Conservation (phyloP, 805 yeast genomes). For the Deakozyma indianensis region DNA sequence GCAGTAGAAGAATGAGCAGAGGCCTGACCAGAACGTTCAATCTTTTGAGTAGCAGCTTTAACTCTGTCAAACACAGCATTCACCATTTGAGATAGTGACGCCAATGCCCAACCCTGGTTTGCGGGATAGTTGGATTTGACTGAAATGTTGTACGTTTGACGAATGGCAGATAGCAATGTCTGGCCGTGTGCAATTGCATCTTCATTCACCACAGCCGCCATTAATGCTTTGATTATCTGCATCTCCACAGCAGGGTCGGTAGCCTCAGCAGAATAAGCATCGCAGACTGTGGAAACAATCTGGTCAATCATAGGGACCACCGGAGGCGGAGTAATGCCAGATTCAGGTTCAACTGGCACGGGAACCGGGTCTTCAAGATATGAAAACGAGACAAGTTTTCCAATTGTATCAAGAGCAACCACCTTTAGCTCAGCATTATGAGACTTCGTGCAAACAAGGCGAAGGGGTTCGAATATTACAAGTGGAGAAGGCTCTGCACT, state of each 20-base stretch:
- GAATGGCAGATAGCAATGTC: slow-evolving; percentile 71
- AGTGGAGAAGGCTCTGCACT: slow-evolving; percentile 28
- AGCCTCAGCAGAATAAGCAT: slow-evolving; percentile 82
- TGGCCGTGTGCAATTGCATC: slow-evolving; percentile 82
- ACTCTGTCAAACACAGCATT: slow-evolving; percentile 71
- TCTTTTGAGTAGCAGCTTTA: slow-evolving; percentile 13
- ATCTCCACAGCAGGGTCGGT: slow-evolving; percentile 81
- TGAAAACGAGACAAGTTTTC: slow-evolving; percentile 79
- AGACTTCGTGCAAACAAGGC: slow-evolving; percentile 54
- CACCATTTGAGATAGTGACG: slow-evolving; percentile 82
- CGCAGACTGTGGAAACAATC: slow-evolving; percentile 70
- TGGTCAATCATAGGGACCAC: slow-evolving; percentile 56
- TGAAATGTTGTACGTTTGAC: slow-evolving; percentile 88
- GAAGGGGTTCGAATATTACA: slow-evolving; percentile 64
- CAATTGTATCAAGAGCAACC: slow-evolving; percentile 68
- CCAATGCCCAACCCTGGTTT: slow-evolving; percentile 92
- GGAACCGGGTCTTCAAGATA: slow-evolving; percentile 35
- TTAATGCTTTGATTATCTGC: slow-evolving; percentile 83
- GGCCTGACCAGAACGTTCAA: not conserved
- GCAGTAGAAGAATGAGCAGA: not conserved
- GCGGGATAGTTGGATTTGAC: slow-evolving; percentile 66
- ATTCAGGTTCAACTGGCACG: slow-evolving; percentile 20
- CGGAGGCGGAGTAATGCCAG: slow-evolving; percentile 37
- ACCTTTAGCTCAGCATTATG: slow-evolving; percentile 50
- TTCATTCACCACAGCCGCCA: slow-evolving; percentile 75